These are phyloP conservation scores for Hypomyces perniciosus DNA, from an alignment of 2,329 filamentous ascomycete species.

Conservation along the genomic window DNA sequence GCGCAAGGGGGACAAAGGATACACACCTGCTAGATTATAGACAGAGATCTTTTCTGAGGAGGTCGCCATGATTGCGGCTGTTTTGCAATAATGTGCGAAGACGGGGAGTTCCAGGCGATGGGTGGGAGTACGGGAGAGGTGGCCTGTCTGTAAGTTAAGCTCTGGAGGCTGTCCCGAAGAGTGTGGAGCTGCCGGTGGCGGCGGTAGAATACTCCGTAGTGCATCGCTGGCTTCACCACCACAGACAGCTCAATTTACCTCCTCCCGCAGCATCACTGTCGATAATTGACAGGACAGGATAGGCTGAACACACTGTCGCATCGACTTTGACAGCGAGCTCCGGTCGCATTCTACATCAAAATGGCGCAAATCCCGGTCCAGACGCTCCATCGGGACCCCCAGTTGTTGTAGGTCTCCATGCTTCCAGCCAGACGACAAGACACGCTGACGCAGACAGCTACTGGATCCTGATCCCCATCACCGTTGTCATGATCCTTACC, in stretches of 20 bases:
- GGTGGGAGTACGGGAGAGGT: conserved; percentile 11
- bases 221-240: conserved; percentile 4
- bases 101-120: neutral
- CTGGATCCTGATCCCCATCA: conserved; percentile 98
- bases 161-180: neutral
- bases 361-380: conserved; percentile 87
- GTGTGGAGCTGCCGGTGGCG: conserved; percentile 1
- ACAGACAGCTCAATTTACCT: neutral
- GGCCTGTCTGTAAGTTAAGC: conserved; percentile 14
- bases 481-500: conserved; percentile 94
- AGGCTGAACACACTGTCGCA: neutral
- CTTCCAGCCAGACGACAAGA: conserved; percentile 14
- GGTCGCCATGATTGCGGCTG: conserved; percentile 26
- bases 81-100: neutral
- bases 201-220: conserved; percentile 11
- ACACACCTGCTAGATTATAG: conserved; percentile 59
- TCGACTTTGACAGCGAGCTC: neutral
- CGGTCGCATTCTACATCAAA: conserved; percentile 41
- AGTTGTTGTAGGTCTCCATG: conserved; percentile 71
- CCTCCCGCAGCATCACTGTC: conserved; percentile 3
- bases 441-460: conserved; percentile 56
- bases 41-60: conserved; percentile 53
- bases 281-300: neutral
- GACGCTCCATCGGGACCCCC: conserved; percentile 97
- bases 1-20: neutral